Evolutionary conservation across 495 filamentous ascomycete species (phyloP), one percentile per base, ranked within the genome.

Genomic region (Entonaema liquescens): DNA sequence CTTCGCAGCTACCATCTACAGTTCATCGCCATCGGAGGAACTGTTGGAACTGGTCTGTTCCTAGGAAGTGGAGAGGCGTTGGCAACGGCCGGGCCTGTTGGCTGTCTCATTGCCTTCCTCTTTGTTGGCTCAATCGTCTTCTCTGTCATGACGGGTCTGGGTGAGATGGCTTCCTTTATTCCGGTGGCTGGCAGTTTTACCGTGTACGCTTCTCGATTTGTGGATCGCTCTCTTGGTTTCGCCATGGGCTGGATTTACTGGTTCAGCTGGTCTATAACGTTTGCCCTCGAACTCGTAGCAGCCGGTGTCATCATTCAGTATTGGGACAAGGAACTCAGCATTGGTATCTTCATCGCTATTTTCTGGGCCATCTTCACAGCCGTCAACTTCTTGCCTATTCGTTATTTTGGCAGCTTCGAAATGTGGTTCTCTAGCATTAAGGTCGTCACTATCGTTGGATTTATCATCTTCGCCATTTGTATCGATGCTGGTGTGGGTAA

Each of bases 171-270:
- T 6, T 89, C 91, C 33, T 92, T 87, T 67, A 84, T 93, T 17
- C 92, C 92, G 6, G 85, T 93, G 28, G 87, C 91, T 13, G 92
- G 92, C 60, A 87, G 89, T 7, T 92, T 94, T 73, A 91, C 91
- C 21, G 82, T 90, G 38, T 94, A 92, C 74, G 90, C 89, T 53
- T 85, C 90, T 38, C 86, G 91, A 47, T 90, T 92, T 61, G 85
- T 91, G 62, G 90, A 93, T 70, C 85, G 87, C 35, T 89, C 90
- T 66, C 78, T 95, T 70, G 91, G 92, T 38, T 94, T 94, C 74
- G 87, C 91, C 19, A 89, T 94, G 76, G 91, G 91, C 28, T 94
- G 91, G 91, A 77, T 82, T 55, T 85, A 85, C 64, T 85, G 81
- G 83, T 83, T 83, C 52, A 82, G 77, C 47, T 72, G 75, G 80